Evolutionary conservation across 345 rosid species (phyloP).

Genomic region (Lenwebbia sp.): DNA sequence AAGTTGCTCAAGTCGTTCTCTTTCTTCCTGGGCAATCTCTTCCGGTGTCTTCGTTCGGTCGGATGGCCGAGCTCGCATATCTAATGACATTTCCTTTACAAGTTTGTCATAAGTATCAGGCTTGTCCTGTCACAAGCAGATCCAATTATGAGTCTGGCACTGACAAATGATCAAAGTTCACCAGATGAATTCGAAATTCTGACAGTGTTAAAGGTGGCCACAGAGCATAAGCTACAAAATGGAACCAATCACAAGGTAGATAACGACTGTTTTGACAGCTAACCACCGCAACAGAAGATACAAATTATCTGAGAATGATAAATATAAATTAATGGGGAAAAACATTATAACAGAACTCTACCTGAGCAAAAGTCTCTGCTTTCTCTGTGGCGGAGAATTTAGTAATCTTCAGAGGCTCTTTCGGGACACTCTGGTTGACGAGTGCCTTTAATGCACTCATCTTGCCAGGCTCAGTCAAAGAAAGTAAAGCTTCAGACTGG

Average conservation of each 20-base stretch:
- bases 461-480: slow-evolving; percentile 59
- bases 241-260: neutral
- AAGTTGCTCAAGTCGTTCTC: slow-evolving; percentile 58
- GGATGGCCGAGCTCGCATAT: slow-evolving; percentile 70
- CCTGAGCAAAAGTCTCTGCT: slow-evolving; percentile 25
- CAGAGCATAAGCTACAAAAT: neutral
- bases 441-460: slow-evolving; percentile 53
- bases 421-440: slow-evolving; percentile 23
- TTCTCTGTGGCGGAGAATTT: slow-evolving; percentile 7
- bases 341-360: slow-evolving; percentile 1
- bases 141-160: neutral
- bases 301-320: neutral
- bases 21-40: slow-evolving; percentile 91
- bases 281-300: neutral
- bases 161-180: neutral
- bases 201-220: neutral
- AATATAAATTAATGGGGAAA: neutral
- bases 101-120: slow-evolving; percentile 56
- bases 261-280: neutral
- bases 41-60: slow-evolving; percentile 88
- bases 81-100: slow-evolving; percentile 45
- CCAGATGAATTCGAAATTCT: neutral
- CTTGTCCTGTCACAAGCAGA: slow-evolving; percentile 12
- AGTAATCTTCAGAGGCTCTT: slow-evolving; percentile 23
- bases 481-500: slow-evolving; percentile 40